These are phyloP conservation scores for Ploettnerulaceae sp. DNA, from an alignment of 2,329 filamentous ascomycete species.

Conservation along the genomic window DNA sequence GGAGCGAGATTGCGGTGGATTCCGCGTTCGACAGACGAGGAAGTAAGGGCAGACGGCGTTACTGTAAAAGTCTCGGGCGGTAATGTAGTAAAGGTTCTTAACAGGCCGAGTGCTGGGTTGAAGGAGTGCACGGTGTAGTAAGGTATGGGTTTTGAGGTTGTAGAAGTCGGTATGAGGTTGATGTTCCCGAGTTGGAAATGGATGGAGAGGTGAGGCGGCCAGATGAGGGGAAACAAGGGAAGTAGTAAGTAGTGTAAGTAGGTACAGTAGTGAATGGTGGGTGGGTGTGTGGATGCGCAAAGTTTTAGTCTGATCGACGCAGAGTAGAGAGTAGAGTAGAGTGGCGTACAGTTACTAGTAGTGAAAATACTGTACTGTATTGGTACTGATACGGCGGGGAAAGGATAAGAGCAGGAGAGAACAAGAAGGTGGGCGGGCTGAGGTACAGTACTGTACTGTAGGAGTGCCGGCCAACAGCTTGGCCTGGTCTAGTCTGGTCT, in stretches of 20 bases:
- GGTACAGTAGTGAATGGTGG: too few species aligned
- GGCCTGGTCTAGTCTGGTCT: too few species aligned
- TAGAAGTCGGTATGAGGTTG: slow-evolving; percentile 5
- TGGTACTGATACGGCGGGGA: not conserved
- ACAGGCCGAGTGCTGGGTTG: not conserved
- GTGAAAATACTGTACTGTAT: not conserved
- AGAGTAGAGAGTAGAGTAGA: too few species aligned
- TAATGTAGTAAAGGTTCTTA: not conserved
- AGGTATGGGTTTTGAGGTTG: not conserved
- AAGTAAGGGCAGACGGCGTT: slow-evolving; percentile 26
- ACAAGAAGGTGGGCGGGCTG: not conserved
- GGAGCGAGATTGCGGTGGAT: slow-evolving; percentile 34
- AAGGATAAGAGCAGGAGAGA: not conserved
- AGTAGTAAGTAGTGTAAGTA: slow-evolving; percentile 1
- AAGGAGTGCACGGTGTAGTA: not conserved
- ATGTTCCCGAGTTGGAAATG: slow-evolving; percentile 4
- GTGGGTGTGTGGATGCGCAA: too few species aligned
- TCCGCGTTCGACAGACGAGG: slow-evolving; percentile 22
- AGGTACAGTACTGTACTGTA: too few species aligned
- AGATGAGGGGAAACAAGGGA: not conserved
- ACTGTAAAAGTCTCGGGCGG: slow-evolving; percentile 4
- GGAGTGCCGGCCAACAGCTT: too few species aligned
- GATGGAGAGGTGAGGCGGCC: not conserved
- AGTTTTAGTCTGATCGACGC: not conserved
- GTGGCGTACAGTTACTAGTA: slow-evolving; percentile 7